phyloP scores from a whole-genome alignment of 768 basidiomycete genomes.

The Boletus bicolor region DNA sequence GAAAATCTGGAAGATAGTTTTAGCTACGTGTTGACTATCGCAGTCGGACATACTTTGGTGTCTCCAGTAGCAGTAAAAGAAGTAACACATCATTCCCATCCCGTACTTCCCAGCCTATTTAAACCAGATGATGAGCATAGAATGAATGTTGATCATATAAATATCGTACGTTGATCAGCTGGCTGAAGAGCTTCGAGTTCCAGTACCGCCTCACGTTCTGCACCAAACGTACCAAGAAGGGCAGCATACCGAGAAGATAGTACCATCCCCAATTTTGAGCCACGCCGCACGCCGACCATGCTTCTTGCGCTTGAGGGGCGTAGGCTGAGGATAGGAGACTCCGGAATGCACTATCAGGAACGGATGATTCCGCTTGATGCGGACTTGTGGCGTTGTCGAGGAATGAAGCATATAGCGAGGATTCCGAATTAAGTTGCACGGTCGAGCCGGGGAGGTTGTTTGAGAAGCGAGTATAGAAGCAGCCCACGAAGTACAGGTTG shows the following conservation, averaged over 20 bases:
- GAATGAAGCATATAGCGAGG: background rate
- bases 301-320: constrained; percentile 38
- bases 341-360: background rate
- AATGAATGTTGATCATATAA: background rate
- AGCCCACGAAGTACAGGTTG: constrained; percentile 70
- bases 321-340: constrained; percentile 8
- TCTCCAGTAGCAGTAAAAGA: constrained; percentile 79
- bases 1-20: constrained; percentile 25
- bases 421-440: background rate
- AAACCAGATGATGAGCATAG: background rate
- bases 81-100: constrained; percentile 58
- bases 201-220: constrained; percentile 86
- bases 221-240: constrained; percentile 71
- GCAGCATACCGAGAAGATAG: constrained; percentile 59
- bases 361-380: background rate
- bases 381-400: background rate
- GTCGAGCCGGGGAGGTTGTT: background rate
- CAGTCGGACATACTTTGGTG: constrained; percentile 43
- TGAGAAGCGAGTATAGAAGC: constrained; percentile 51
- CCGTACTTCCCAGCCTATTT: constrained; percentile 81
- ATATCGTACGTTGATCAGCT: constrained; percentile 78
- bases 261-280: constrained; percentile 57
- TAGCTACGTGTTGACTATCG: background rate
- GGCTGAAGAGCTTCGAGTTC: constrained; percentile 71
- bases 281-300: constrained; percentile 43